Conservation (phyloP, 1,284 basidiomycete species). For the Neolentinus lepideus region DNA sequence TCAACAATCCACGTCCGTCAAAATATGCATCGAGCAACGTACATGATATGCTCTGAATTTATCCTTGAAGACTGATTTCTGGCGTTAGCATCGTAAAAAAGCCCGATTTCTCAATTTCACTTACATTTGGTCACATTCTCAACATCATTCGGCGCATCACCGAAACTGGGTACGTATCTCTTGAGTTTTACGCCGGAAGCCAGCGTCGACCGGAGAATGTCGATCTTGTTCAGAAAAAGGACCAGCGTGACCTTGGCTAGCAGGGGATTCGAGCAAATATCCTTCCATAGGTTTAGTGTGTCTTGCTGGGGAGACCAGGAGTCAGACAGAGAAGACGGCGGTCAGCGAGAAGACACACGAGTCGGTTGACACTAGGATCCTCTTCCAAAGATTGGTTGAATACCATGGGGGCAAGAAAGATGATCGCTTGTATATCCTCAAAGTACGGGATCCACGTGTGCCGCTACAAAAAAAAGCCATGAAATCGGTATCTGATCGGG, state of each 20-base stretch:
- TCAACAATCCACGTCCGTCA: neutral
- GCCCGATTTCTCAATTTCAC: neutral
- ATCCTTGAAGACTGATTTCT: neutral
- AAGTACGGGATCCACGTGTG: slow-evolving; percentile 66
- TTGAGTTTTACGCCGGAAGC: slow-evolving; percentile 51
- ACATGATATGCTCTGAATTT: slow-evolving; percentile 1
- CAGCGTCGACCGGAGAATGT: slow-evolving; percentile 52
- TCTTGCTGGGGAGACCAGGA: slow-evolving; percentile 31
- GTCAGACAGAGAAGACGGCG: neutral
- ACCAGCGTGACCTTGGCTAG: slow-evolving; percentile 50
- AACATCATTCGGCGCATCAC: slow-evolving; percentile 51
- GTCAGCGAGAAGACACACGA: slow-evolving; percentile 21
- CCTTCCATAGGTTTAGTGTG: slow-evolving; percentile 51
- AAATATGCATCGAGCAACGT: neutral
- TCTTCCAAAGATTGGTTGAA: slow-evolving; percentile 59
- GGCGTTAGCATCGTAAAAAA: too few species aligned
- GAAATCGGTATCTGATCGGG: neutral
- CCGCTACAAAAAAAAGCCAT: slow-evolving; percentile 31
- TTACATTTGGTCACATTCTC: neutral
- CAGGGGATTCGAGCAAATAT: slow-evolving; percentile 47
- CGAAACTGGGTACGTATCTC: slow-evolving; percentile 57
- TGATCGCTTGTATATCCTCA: slow-evolving; percentile 41
- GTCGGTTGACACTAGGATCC: slow-evolving; percentile 48
- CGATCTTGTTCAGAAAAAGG: slow-evolving; percentile 65
- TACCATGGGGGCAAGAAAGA: slow-evolving; percentile 45